phyloP scores from a whole-genome alignment of 1,284 basidiomycete species.

The Cryptococcus sp. region DNA sequence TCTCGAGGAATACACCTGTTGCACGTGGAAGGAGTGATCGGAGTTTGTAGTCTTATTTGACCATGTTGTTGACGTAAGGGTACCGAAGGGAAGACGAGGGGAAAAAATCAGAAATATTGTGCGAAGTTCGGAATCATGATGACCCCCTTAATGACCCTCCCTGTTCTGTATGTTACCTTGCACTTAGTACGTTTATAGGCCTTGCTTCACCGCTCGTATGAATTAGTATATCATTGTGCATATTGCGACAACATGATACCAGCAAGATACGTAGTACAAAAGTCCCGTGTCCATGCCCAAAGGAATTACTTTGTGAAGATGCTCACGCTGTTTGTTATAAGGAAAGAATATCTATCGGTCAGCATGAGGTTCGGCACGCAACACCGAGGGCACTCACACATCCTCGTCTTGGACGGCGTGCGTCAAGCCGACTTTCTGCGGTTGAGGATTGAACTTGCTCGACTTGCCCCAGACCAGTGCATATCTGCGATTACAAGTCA shows the following conservation, averaged over 20 bases:
- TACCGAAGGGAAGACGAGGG: no score
- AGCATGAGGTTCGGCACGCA: not conserved
- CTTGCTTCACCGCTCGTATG: not conserved
- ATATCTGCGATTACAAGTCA: conserved; percentile 57
- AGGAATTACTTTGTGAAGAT: conserved; percentile 55
- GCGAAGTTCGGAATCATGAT: no score
- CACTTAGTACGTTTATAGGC: not conserved
- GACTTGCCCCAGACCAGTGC: conserved; percentile 92
- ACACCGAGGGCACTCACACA: conserved; percentile 64
- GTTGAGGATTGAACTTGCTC: conserved; percentile 86
- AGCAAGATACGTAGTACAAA: conserved; percentile 1
- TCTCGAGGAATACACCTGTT: not conserved
- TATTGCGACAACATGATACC: not conserved
- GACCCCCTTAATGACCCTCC: not conserved
- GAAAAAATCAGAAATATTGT: no score
- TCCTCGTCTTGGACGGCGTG: conserved; percentile 93
- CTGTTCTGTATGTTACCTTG: not conserved
- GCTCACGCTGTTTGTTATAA: conserved; percentile 51
- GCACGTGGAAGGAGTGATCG: not conserved
- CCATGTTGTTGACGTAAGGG: no score
- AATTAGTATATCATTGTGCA: conserved; percentile 1
- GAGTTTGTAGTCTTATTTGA: not conserved
- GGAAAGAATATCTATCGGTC: no score
- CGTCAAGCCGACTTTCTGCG: conserved; percentile 84
- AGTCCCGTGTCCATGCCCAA: not conserved